A percentile compares a stretch with the other conserved stretches of the same genome.
phyloP scores from a whole-genome alignment of 2,329 filamentous ascomycete species.

The Torrubiella hemipterigena region DNA sequence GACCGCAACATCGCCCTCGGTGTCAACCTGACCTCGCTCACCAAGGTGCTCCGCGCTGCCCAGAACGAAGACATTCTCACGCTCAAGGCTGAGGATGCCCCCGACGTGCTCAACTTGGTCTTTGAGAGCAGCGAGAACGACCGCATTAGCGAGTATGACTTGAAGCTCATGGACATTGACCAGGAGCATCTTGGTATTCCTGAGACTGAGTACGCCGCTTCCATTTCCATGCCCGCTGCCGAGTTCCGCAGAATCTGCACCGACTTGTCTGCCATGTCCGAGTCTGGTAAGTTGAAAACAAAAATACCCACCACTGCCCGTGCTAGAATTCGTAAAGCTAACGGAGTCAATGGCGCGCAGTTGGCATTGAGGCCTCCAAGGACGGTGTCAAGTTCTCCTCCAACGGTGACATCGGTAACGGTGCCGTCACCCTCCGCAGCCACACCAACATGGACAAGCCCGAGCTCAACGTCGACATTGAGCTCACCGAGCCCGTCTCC shows the following conservation, averaged over 20 bases:
- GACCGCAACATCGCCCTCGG: constrained; percentile 98
- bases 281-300: constrained; percentile 88
- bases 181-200: constrained; percentile 98
- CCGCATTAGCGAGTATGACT: constrained; percentile 94
- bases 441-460: constrained; percentile 86
- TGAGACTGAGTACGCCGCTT: constrained; percentile 95
- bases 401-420: constrained; percentile 90
- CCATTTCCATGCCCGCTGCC: constrained; percentile 72
- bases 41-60: constrained; percentile 90
- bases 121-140: constrained; percentile 88
- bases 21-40: constrained; percentile 91
- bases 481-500: constrained; percentile 81
- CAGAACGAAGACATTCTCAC: constrained; percentile 92
- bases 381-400: constrained; percentile 94
- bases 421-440: constrained; percentile 80
- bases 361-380: constrained; percentile 91
- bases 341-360: constrained; percentile 31
- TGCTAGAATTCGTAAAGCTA: neutral
- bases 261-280: constrained; percentile 82
- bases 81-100: constrained; percentile 92
- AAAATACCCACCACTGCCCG: no score
- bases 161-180: constrained; percentile 99
- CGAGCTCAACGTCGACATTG: constrained; percentile 73
- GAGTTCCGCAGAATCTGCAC: constrained; percentile 95
- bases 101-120: constrained; percentile 87